These are phyloP conservation scores for Cenchrus fungigraminus DNA, from an alignment of 176 grass and related monocot species.

Conservation along the genomic window DNA sequence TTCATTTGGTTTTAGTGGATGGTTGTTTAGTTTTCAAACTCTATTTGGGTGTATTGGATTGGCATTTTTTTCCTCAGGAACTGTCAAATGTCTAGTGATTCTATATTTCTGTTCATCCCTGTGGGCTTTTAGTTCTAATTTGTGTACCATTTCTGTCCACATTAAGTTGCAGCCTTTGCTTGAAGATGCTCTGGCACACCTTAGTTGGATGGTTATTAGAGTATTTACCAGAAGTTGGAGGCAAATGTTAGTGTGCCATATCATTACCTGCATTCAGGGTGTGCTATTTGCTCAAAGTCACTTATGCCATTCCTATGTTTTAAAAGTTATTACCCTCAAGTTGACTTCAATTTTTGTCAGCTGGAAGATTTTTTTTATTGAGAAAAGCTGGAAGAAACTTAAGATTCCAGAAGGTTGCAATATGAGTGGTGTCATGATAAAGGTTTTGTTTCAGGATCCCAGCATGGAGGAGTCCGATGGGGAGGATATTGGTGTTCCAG, in stretches of 20 bases:
- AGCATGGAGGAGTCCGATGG: constrained; percentile 62
- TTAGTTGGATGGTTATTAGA: constrained; percentile 1
- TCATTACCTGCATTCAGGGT: constrained; percentile 31
- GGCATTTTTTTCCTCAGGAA: not conserved
- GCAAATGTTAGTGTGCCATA: not conserved
- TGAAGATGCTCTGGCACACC: not conserved
- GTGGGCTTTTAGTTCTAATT: constrained; percentile 2
- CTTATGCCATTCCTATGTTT: constrained; percentile 16
- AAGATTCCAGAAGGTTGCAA: constrained; percentile 16
- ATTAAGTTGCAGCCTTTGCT: constrained; percentile 19
- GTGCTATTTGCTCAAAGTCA: constrained; percentile 1
- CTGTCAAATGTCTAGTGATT: not conserved
- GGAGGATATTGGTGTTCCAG: constrained; percentile 65
- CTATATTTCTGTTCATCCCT: constrained; percentile 26
- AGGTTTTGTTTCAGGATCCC: constrained; percentile 49
- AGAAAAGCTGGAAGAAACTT: constrained; percentile 18
- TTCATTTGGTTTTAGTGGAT: not conserved
- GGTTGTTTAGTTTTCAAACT: not conserved
- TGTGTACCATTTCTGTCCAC: constrained; percentile 10
- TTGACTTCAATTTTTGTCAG: not conserved
- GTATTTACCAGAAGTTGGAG: not conserved
- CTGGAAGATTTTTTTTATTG: not conserved
- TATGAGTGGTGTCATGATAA: constrained; percentile 14
- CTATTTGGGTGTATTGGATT: not conserved
- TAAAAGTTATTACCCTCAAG: not conserved